phyloP scores from a whole-genome alignment of 2,329 filamentous ascomycete genomes.

The Cladosporium oxysporum region DNA sequence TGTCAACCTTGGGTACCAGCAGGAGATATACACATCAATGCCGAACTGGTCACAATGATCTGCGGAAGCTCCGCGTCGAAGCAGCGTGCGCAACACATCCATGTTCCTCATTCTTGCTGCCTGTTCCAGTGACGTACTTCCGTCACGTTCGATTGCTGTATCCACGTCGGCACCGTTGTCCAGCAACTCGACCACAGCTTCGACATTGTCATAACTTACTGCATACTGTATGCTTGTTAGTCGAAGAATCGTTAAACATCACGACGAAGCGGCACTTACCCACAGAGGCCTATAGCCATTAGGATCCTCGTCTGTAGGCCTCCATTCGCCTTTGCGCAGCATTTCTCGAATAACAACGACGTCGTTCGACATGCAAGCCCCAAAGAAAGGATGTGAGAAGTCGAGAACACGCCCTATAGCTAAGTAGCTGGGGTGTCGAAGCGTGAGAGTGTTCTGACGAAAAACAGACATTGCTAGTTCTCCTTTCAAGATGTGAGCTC shows the following conservation, averaged over 20 bases:
- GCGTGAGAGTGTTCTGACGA: background rate
- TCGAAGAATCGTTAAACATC: background rate
- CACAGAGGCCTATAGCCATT: background rate
- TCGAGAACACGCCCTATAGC: background rate
- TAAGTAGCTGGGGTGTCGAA: background rate
- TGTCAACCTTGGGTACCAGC: background rate
- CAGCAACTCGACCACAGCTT: background rate
- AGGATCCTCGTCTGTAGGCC: background rate
- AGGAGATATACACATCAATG: background rate
- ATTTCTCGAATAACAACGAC: background rate
- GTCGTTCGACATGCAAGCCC: background rate
- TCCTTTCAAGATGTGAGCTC: background rate
- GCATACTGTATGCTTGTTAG: background rate
- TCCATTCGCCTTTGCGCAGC: background rate
- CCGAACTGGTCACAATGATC: background rate
- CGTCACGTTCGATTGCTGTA: background rate
- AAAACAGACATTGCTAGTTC: background rate
- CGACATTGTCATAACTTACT: background rate
- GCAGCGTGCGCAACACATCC: background rate
- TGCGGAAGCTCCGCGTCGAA: background rate
- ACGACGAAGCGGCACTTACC: background rate
- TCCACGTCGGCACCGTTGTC: background rate
- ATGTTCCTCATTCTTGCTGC: background rate
- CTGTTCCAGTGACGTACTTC: background rate
- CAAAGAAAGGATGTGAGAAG: background rate